Evolutionary conservation across 176 grass and related monocot species (phyloP), one percentile per base, ranked within the genome.

Genomic region (Zizania latifolia): DNA sequence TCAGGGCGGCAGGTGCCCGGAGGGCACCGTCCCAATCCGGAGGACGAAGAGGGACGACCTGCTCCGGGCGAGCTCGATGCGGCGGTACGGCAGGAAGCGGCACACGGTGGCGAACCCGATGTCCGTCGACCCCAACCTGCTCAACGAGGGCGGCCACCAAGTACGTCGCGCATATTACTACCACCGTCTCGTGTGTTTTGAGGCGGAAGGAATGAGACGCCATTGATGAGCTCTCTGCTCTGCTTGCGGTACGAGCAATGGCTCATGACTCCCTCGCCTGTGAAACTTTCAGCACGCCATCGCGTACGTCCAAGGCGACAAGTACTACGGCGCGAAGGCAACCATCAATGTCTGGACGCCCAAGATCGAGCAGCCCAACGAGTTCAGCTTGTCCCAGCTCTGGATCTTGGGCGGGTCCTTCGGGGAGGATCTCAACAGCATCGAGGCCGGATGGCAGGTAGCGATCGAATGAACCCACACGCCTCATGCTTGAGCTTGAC

Each of bases 361-460:
- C 29, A 90, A 86, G 82, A 94, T 98, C 27, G 81, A 90, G 87
- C 89, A 90, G 75, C 48, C 84, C 0, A 88, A 90, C 56, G 95
- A 98, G 76, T 98, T 98, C 65, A 98, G 95, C 76, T 66, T 92
- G 58, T 94, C 89, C 43, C 91, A 98, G 71, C 86, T 98, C 48
- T 98, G 91, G 95, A 88, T 98, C 69, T 76, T 94, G 41, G 91
- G 89, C 39, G 94, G 89, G 0, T 92, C 89, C 55, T 97, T 97
- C 3, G 89, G 86, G 33, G 77, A 87, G 74, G 88, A 98, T 70
- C 86, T 94, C 45, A 98, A 94, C 83, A 98, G 86, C 79, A 92
- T 98, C 28, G 95, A 98, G 84, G 95, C 86, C 34, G 95, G 95
- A 28, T 98, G 91, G 95, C 91, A 98, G 91, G 95, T 98, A 83